Percentiles rank a stretch among this genome's conserved stretches.
These are phyloP conservation scores for Boechera retrofracta DNA, from an alignment of 345 rosid genomes.

Conservation along the genomic window DNA sequence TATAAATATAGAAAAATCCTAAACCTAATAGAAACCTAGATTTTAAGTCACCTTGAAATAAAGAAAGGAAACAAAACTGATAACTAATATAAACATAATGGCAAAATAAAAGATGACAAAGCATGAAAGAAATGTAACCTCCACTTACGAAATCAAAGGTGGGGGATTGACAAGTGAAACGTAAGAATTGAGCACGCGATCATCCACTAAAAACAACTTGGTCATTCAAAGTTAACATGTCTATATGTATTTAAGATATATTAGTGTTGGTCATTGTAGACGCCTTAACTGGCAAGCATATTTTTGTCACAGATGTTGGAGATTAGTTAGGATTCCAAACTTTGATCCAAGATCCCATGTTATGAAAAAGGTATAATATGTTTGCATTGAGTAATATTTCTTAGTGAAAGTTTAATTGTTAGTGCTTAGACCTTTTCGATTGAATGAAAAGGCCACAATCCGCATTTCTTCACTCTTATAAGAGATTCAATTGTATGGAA, in stretches of 20 bases:
- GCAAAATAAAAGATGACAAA: constrained; percentile 5
- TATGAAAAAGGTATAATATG: constrained; percentile 14
- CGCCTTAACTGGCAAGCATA: neutral
- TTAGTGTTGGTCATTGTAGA: neutral
- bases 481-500: constrained; percentile 8
- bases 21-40: neutral
- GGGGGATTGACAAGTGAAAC: constrained; percentile 14
- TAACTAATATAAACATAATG: constrained; percentile 21
- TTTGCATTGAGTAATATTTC: constrained; percentile 12
- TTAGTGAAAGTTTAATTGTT: neutral
- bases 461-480: constrained; percentile 1
- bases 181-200: constrained; percentile 20
- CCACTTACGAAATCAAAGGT: constrained; percentile 34
- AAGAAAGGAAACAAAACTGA: constrained; percentile 5
- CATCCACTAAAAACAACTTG: constrained; percentile 14
- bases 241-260: neutral
- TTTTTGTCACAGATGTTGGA: neutral
- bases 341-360: neutral
- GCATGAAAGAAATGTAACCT: neutral
- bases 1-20: neutral
- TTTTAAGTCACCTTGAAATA: neutral
- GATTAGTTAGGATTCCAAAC: neutral
- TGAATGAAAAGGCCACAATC: neutral
- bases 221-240: neutral
- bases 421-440: constrained; percentile 4